Conservation (phyloP, 176 grass and related monocot genomes). For the Eleusine indica region DNA sequence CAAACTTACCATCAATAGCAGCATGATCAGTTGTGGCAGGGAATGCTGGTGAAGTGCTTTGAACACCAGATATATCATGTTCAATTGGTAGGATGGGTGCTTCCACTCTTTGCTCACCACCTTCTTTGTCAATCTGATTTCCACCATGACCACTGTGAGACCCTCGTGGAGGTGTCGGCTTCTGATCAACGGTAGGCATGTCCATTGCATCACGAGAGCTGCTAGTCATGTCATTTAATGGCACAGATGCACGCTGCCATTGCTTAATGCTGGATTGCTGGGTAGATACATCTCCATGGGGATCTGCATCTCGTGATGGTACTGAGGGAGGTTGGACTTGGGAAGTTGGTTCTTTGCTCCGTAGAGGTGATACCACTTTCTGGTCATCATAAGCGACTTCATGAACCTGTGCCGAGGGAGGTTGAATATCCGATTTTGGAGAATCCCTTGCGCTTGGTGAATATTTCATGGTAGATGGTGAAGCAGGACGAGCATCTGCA, state of each 20-base stretch:
- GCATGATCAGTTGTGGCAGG: too few species aligned
- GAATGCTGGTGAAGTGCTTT: too few species aligned
- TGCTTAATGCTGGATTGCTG: conserved; percentile 35
- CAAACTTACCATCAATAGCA: too few species aligned
- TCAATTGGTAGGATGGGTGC: too few species aligned
- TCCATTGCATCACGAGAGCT: neutral
- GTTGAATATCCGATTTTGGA: conserved; percentile 1
- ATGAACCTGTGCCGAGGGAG: neutral
- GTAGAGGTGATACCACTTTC: conserved; percentile 25
- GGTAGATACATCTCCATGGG: conserved; percentile 30
- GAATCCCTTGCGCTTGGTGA: neutral
- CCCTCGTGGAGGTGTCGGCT: neutral
- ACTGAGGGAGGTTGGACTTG: conserved; percentile 12
- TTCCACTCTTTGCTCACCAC: too few species aligned
- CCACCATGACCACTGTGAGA: neutral
- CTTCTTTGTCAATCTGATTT: too few species aligned
- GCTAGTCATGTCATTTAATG: conserved; percentile 29
- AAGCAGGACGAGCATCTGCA: conserved; percentile 26
- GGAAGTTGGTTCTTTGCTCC: conserved; percentile 35
- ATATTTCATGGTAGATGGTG: conserved; percentile 11
- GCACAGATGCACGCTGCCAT: conserved; percentile 11
- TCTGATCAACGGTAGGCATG: too few species aligned
- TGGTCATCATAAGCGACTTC: neutral
- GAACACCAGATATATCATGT: too few species aligned
- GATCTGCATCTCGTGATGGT: conserved; percentile 24